These are phyloP conservation scores for Magnaporthales sp. DNA, from an alignment of 2,329 filamentous ascomycete genomes.

Conservation along the genomic window DNA sequence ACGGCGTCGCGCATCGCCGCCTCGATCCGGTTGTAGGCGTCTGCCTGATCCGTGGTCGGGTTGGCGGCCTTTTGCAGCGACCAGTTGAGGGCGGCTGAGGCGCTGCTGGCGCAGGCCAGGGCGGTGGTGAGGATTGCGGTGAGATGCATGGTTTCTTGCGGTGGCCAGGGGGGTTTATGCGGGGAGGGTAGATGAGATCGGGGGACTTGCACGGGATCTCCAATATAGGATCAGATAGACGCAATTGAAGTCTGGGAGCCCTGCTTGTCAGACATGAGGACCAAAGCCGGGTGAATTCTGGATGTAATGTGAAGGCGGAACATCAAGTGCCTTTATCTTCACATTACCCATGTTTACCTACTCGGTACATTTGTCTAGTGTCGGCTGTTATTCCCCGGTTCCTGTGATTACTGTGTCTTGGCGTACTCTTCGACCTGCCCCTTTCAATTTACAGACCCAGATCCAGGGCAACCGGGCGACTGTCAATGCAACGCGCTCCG, in stretches of 20 bases:
- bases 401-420: not conserved
- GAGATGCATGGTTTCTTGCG: constrained; percentile 24
- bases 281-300: not conserved
- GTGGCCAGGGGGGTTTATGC: too few species aligned
- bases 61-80: constrained; percentile 25
- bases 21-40: constrained; percentile 35
- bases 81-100: constrained; percentile 29
- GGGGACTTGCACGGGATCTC: not conserved
- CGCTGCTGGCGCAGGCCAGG: constrained; percentile 18
- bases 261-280: not conserved
- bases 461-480: not conserved
- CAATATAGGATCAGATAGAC: not conserved
- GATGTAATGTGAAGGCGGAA: not conserved
- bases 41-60: constrained; percentile 30
- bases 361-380: not conserved
- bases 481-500: not conserved
- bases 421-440: not conserved
- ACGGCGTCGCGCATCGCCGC: constrained; percentile 30
- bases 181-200: not conserved
- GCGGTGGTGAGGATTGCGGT: constrained; percentile 18
- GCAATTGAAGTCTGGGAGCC: not conserved
- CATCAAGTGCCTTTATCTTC: not conserved
- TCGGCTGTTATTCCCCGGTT: not conserved
- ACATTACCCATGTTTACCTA: not conserved
- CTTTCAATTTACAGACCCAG: not conserved